A percentile compares a stretch with the other conserved stretches of the same genome.
These are phyloP conservation scores for Rhodamnia rubescens DNA, from an alignment of 345 rosid species.

Conservation along the genomic window DNA sequence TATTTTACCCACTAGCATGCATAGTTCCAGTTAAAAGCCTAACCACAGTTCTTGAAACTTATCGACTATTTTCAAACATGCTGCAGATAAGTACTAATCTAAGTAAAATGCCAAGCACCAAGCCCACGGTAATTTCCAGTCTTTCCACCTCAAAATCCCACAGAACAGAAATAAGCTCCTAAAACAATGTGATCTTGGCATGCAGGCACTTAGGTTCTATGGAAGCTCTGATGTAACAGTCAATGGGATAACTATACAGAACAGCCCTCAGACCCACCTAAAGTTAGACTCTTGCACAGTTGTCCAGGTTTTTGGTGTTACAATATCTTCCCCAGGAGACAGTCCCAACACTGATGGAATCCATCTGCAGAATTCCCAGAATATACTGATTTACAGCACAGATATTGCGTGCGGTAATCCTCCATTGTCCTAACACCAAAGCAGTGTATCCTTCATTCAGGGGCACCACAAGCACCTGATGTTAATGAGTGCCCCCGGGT, in stretches of 20 bases:
- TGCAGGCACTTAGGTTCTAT: constrained; percentile 76
- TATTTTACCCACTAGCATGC: neutral
- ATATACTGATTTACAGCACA: constrained; percentile 43
- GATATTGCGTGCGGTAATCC: constrained; percentile 65
- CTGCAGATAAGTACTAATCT: constrained; percentile 26
- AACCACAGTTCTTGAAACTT: neutral
- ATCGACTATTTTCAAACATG: neutral
- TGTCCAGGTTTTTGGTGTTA: constrained; percentile 56
- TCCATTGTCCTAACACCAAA: neutral
- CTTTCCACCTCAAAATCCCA: neutral
- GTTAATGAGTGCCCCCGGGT: neutral
- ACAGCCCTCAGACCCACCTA: constrained; percentile 87
- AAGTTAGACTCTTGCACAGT: constrained; percentile 58
- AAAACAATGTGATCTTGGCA: neutral
- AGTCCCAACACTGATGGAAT: constrained; percentile 88
- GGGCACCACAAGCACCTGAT: neutral
- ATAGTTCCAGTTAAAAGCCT: neutral
- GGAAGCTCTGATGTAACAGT: constrained; percentile 64
- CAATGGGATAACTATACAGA: constrained; percentile 70
- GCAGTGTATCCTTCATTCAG: neutral
- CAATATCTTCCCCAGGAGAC: constrained; percentile 52
- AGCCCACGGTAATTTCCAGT: constrained; percentile 49
- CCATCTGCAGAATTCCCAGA: constrained; percentile 71
- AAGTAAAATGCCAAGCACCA: constrained; percentile 50
- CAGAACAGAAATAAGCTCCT: neutral